Base-by-base conservation (phyloP, 176 grass and related monocot species). In the Puya raimondii region DNA sequence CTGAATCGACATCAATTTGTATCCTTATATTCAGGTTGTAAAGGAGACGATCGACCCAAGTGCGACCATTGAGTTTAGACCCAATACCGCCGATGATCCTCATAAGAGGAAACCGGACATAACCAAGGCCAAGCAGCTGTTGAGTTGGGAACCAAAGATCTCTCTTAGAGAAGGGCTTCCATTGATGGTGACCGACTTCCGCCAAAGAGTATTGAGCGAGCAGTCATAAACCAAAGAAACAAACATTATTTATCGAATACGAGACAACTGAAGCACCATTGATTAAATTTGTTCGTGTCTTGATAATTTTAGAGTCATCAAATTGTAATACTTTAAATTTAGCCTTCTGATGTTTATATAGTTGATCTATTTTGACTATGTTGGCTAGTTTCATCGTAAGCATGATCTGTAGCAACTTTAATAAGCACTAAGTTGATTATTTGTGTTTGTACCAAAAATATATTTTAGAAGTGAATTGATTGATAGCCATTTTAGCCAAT, bases 61-160 rank as follows among this genome's bases (percentile, higher is more conserved):
- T 67, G 83, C 85, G 10, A 82, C 80, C 23, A 85, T 96, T 33
- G 88, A 91, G 59, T 91, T 91, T 68, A 87, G 77, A 73, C 67
- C 84, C 9, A 96, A 96, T 8, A 96, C 91, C 12, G 85, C 85
- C 64, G 91, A 96, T 63, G 91, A 96, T 66, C 91, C 91, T 42
- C 85, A 88, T 70, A 90, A 77, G 82, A 83, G 91, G 70, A 96
- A 96, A 67, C 91, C 91, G 12, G 85, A 96, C 76, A 91, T 96
- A 73, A 86, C 88, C 49, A 88, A 88, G 80, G 88, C 91, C 23
- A 96, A 91, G 78, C 14, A 84, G 67, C 25, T 96, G 64, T 79
- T 96, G 53, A 79, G 64, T 65, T 96, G 88, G 91, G 85, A 91
- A 50, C 91, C 91, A 57, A 91, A 91, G 65, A 82, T 96, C 5